These are phyloP conservation scores for Alopecurus myosuroides DNA, from an alignment of 176 grass and related monocot species.

Conservation along the genomic window DNA sequence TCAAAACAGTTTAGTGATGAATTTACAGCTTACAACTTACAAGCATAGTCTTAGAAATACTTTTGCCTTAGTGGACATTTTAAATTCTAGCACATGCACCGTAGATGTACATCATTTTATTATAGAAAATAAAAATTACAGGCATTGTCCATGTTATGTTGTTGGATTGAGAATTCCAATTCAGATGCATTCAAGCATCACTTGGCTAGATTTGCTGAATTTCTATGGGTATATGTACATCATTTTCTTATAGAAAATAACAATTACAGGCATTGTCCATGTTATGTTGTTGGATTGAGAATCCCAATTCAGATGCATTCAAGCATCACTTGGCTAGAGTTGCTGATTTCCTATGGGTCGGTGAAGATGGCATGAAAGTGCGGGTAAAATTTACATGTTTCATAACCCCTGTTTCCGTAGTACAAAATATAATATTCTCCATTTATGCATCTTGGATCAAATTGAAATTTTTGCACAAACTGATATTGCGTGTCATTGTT, in stretches of 20 bases:
- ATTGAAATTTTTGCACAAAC: neutral
- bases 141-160: constrained; percentile 56
- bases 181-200: constrained; percentile 57
- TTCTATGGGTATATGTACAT: constrained; percentile 63
- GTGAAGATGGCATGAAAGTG: constrained; percentile 94
- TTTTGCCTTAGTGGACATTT: neutral
- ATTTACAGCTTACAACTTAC: neutral
- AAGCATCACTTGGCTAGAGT: constrained; percentile 64
- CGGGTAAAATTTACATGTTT: constrained; percentile 43
- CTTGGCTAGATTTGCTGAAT: constrained; percentile 65
- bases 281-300: constrained; percentile 54
- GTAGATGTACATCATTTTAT: constrained; percentile 4
- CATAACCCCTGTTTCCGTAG: neutral
- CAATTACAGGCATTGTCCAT: constrained; percentile 52
- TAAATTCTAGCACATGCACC: neutral
- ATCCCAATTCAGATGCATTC: constrained; percentile 50
- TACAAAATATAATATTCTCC: neutral
- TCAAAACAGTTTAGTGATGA: neutral
- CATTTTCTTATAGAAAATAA: neutral
- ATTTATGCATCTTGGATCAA: neutral
- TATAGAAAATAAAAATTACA: constrained; percentile 24
- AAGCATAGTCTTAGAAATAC: neutral
- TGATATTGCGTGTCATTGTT: neutral
- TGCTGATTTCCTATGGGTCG: constrained; percentile 64
- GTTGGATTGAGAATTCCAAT: constrained; percentile 47